Percentiles rank a stretch among this genome's conserved stretches.
Conservation (phyloP, 164 flowering plant species). For the Chimonanthus praecox region DNA sequence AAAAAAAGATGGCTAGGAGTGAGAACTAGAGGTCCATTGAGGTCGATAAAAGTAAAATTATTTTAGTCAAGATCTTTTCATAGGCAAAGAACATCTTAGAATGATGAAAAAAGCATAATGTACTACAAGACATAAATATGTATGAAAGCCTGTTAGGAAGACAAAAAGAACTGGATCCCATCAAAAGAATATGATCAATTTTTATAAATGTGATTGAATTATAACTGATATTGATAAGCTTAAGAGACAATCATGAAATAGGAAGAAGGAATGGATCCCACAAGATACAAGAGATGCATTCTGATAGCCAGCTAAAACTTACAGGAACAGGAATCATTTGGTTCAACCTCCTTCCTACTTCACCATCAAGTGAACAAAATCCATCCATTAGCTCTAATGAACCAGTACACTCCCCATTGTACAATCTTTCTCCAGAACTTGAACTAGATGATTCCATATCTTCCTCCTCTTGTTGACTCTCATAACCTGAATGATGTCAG, state of each 20-base stretch:
- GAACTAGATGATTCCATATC: constrained; percentile 41
- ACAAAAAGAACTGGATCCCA: no score
- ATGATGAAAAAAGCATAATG: no score
- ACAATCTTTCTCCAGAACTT: constrained; percentile 43
- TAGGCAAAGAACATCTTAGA: no score
- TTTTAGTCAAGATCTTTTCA: no score
- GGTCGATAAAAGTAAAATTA: no score
- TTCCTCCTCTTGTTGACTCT: constrained; percentile 29
- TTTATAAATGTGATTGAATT: no score
- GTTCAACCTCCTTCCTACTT: constrained; percentile 63
- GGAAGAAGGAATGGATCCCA: background rate
- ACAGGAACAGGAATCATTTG: constrained; percentile 76
- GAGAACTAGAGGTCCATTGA: no score
- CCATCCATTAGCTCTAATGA: constrained; percentile 53
- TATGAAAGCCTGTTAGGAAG: no score
- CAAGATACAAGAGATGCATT: background rate
- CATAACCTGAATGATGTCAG: background rate
- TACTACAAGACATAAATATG: no score
- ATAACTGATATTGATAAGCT: background rate
- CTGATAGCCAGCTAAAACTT: constrained; percentile 22
- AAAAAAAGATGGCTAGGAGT: no score
- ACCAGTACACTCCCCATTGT: constrained; percentile 42
- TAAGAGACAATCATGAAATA: background rate
- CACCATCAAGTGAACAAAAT: constrained; percentile 48
- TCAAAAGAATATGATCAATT: no score